Percentiles rank a stretch among this genome's conserved stretches.
These are phyloP conservation scores for Raffaelea ambrosiae DNA, from an alignment of 2,329 filamentous ascomycete species.

Conservation along the genomic window DNA sequence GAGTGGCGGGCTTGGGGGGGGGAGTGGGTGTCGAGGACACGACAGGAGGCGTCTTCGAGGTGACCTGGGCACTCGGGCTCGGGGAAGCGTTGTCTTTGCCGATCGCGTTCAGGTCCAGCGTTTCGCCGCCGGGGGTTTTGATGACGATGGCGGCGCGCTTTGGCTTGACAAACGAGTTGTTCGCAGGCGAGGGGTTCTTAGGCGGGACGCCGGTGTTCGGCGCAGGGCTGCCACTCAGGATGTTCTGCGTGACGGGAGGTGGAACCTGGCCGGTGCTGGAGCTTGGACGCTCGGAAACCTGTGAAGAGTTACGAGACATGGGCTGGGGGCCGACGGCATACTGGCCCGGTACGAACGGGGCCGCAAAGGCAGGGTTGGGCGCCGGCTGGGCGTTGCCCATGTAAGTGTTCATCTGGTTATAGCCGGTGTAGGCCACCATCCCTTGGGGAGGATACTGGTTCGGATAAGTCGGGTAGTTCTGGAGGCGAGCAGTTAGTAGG, in stretches of 20 bases:
- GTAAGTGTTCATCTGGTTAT: constrained; percentile 23
- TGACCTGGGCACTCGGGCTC: constrained; percentile 39
- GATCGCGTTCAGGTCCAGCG: constrained; percentile 57
- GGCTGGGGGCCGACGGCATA: too few species aligned
- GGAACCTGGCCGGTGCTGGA: constrained; percentile 59
- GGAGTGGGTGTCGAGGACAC: constrained; percentile 70
- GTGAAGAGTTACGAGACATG: constrained; percentile 80
- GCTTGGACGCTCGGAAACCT: constrained; percentile 59
- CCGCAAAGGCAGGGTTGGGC: constrained; percentile 42
- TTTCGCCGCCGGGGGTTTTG: constrained; percentile 74
- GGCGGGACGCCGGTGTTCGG: constrained; percentile 16
- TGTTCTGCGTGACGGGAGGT: constrained; percentile 31
- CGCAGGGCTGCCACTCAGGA: constrained; percentile 37
- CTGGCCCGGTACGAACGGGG: constrained; percentile 29
- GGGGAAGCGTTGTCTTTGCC: constrained; percentile 48
- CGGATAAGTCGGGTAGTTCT: constrained; percentile 47
- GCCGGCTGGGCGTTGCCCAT: constrained; percentile 32
- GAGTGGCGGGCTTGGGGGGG: constrained; percentile 65
- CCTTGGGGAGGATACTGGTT: constrained; percentile 31
- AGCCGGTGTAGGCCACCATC: constrained; percentile 26
- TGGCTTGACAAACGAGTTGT: constrained; percentile 38
- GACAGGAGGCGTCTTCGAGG: constrained; percentile 56
- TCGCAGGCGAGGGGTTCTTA: constrained; percentile 25
- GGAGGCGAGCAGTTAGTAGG: constrained; percentile 61
- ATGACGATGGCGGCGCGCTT: constrained; percentile 70